A percentile compares a stretch with the other conserved stretches of the same genome.
Conservation (phyloP, 108 stramenopile species). For the Nannochloropsis salina region DNA sequence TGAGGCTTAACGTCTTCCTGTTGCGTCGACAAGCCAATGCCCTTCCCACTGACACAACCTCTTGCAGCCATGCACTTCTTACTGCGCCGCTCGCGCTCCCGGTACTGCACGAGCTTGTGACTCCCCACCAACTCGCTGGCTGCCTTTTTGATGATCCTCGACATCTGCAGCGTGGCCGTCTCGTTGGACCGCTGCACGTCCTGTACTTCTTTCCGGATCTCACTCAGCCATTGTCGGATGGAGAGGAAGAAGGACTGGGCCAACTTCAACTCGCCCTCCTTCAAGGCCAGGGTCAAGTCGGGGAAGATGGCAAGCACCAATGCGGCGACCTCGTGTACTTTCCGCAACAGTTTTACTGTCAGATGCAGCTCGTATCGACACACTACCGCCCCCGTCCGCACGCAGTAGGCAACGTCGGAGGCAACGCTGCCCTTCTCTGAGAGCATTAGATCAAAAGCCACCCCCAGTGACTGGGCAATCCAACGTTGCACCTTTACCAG, state of each 20-base stretch:
- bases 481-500: background rate
- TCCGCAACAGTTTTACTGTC: background rate
- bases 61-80: background rate
- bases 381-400: background rate
- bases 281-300: background rate
- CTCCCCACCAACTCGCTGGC: background rate
- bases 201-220: background rate
- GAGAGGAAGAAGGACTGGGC: background rate
- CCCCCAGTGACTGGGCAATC: background rate
- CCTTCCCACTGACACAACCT: background rate
- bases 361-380: background rate
- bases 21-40: background rate
- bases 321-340: constrained; percentile 4
- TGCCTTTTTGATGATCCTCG: background rate
- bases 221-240: constrained; percentile 17
- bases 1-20: background rate
- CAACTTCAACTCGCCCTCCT: background rate
- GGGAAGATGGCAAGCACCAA: background rate
- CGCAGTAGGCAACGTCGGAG: background rate
- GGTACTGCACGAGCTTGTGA: background rate
- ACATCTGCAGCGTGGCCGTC: background rate
- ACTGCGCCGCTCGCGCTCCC: background rate
- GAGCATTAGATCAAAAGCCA: background rate
- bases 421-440: background rate
- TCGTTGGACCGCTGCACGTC: background rate